These are phyloP conservation scores for Cucurbita ficifolia DNA, from an alignment of 306 rosid genomes.

Conservation along the genomic window DNA sequence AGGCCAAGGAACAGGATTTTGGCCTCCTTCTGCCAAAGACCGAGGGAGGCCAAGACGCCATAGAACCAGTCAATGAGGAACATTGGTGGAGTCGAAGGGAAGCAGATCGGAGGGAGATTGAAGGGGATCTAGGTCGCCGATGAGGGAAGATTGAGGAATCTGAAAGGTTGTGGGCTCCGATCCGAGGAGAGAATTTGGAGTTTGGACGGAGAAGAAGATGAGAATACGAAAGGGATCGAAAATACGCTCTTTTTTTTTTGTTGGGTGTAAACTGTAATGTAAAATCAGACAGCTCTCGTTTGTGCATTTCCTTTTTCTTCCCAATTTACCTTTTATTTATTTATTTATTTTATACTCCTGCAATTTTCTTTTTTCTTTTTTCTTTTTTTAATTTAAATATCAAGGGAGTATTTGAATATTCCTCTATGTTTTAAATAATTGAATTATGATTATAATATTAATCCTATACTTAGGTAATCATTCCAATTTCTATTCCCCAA, in stretches of 20 bases:
- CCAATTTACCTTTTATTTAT: too few relatives aligned
- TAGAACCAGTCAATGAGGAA: slow-evolving; percentile 9
- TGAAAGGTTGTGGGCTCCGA: background rate
- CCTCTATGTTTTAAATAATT: too few relatives aligned
- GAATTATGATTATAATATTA: too few relatives aligned
- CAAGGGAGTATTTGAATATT: too few relatives aligned
- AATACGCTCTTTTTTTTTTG: background rate
- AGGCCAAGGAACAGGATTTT: slow-evolving; percentile 8
- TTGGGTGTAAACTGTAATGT: background rate
- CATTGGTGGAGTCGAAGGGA: background rate
- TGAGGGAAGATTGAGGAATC: background rate
- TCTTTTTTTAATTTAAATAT: too few relatives aligned
- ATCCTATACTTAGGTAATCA: too few relatives aligned
- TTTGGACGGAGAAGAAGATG: background rate
- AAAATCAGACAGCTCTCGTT: background rate
- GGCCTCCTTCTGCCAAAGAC: slow-evolving; percentile 9
- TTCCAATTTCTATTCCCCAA: too few relatives aligned
- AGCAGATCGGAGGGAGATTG: slow-evolving; percentile 6
- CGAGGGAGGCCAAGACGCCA: slow-evolving; percentile 8
- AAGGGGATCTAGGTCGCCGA: slow-evolving; percentile 1
- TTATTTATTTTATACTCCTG: too few relatives aligned
- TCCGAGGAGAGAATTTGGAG: background rate
- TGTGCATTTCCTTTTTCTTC: too few relatives aligned
- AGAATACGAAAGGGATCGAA: background rate
- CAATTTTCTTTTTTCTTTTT: too few relatives aligned